Conservation (phyloP, 768 basidiomycete genomes). For the Panellus pusillus region DNA sequence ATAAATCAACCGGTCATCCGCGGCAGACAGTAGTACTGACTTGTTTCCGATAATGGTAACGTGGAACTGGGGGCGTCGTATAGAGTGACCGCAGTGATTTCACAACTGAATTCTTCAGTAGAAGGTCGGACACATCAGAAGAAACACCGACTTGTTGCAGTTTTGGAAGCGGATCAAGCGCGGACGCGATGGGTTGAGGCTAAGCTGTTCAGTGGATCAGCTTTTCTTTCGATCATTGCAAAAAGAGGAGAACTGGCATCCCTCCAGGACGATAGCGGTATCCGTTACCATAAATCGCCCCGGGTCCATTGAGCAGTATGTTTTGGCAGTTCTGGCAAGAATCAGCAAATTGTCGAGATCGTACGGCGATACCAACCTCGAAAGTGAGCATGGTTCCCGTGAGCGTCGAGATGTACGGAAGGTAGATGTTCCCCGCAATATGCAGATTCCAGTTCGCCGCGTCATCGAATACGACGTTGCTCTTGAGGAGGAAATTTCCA, state of each 20-base stretch:
- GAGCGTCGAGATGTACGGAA: constrained; percentile 22
- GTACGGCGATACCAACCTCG: constrained; percentile 14
- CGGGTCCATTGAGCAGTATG: constrained; percentile 23
- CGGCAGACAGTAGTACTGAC: neutral
- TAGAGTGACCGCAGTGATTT: constrained; percentile 22
- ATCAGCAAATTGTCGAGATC: neutral
- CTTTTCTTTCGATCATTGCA: neutral
- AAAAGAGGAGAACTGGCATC: constrained; percentile 8
- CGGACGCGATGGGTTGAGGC: constrained; percentile 21
- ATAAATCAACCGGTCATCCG: too few relatives aligned
- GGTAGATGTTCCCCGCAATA: constrained; percentile 23
- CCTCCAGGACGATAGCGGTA: constrained; percentile 24
- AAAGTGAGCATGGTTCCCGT: constrained; percentile 28
- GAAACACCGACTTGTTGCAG: constrained; percentile 22
- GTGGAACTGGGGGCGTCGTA: constrained; percentile 27
- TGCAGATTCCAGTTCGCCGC: constrained; percentile 25
- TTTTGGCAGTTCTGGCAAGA: constrained; percentile 20
- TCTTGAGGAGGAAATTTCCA: constrained; percentile 24
- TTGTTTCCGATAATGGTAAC: constrained; percentile 26
- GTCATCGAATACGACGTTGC: constrained; percentile 22
- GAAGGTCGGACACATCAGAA: neutral
- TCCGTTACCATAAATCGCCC: constrained; percentile 26
- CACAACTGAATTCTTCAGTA: constrained; percentile 10
- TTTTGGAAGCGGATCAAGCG: constrained; percentile 27
- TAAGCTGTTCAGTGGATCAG: constrained; percentile 16